Conservation (phyloP, 371 early-diverging fungal species). For the Mortierella sp. region DNA sequence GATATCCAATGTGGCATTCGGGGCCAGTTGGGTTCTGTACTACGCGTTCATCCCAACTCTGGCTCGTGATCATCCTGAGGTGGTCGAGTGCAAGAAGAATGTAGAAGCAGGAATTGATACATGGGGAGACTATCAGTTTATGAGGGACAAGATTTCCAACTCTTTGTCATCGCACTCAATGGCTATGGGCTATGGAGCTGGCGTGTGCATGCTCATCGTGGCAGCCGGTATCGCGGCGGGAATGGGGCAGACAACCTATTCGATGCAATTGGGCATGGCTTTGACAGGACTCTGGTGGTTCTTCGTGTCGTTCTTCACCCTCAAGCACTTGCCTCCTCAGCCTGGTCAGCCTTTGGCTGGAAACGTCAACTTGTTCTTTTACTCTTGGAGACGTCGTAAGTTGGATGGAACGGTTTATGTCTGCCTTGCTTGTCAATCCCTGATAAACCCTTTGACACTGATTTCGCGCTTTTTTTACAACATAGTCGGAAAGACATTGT, state of each 20-base stretch:
- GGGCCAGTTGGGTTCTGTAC: slow-evolving; percentile 64
- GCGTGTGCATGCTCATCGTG: slow-evolving; percentile 56
- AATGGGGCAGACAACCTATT: slow-evolving; percentile 52
- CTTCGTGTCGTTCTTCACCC: slow-evolving; percentile 50
- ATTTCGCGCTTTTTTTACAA: too few species aligned
- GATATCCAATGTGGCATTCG: slow-evolving; percentile 60
- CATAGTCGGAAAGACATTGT: slow-evolving; percentile 36
- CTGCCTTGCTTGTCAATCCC: too few species aligned
- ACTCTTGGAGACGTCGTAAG: slow-evolving; percentile 58
- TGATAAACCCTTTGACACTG: too few species aligned
- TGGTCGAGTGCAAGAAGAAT: slow-evolving; percentile 23
- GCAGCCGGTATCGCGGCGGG: slow-evolving; percentile 57
- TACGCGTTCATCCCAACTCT: slow-evolving; percentile 69
- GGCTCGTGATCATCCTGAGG: slow-evolving; percentile 59
- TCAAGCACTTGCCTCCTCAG: slow-evolving; percentile 57
- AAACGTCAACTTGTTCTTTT: slow-evolving; percentile 57
- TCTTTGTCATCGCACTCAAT: slow-evolving; percentile 59
- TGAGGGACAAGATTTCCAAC: slow-evolving; percentile 57
- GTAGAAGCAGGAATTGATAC: slow-evolving; percentile 16
- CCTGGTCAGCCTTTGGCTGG: slow-evolving; percentile 67
- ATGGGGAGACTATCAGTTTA: slow-evolving; percentile 30
- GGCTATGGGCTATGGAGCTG: slow-evolving; percentile 59
- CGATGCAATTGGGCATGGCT: slow-evolving; percentile 62
- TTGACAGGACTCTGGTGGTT: slow-evolving; percentile 66
- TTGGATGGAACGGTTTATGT: too few species aligned